Evolutionary conservation across 768 basidiomycete species (phyloP).

Genomic region (Pleurotus djamor): DNA sequence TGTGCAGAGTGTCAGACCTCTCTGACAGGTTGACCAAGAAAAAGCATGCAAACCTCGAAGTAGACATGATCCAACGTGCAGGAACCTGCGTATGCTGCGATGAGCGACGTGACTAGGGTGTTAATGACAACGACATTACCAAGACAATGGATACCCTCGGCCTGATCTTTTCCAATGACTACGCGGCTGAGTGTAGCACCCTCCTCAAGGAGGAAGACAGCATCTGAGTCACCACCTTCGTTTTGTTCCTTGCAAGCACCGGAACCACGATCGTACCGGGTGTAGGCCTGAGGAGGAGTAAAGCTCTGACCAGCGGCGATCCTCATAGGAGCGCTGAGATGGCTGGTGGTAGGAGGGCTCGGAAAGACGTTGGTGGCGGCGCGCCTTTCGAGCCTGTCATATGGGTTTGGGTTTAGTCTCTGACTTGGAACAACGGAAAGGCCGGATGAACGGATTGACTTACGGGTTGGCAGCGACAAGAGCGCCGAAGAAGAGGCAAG

Average conservation of each 20-base stretch:
- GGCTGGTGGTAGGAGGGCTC: constrained; percentile 28
- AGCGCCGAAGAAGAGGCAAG: not conserved
- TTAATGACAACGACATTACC: constrained; percentile 15
- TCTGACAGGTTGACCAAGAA: not conserved
- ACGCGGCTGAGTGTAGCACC: constrained; percentile 38
- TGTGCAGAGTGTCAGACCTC: constrained; percentile 1
- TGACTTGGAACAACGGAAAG: too few species aligned
- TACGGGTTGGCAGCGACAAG: constrained; percentile 17
- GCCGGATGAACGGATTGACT: not conserved
- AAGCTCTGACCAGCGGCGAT: constrained; percentile 30
- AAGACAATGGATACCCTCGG: constrained; percentile 38
- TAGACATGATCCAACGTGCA: constrained; percentile 28
- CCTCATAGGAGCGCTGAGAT: constrained; percentile 30
- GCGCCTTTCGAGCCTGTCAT: constrained; percentile 22
- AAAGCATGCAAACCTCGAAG: constrained; percentile 21
- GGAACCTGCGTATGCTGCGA: constrained; percentile 13
- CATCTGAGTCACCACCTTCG: constrained; percentile 36
- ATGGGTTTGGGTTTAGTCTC: not conserved
- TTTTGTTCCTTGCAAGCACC: constrained; percentile 32
- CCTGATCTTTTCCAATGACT: constrained; percentile 36
- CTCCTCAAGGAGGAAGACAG: constrained; percentile 36
- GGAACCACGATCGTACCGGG: constrained; percentile 35
- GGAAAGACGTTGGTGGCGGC: constrained; percentile 33
- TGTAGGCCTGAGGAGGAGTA: constrained; percentile 30
- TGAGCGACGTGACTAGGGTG: not conserved